Conservation (phyloP, 2,329 filamentous ascomycete genomes). For the Eurotiales sp. region DNA sequence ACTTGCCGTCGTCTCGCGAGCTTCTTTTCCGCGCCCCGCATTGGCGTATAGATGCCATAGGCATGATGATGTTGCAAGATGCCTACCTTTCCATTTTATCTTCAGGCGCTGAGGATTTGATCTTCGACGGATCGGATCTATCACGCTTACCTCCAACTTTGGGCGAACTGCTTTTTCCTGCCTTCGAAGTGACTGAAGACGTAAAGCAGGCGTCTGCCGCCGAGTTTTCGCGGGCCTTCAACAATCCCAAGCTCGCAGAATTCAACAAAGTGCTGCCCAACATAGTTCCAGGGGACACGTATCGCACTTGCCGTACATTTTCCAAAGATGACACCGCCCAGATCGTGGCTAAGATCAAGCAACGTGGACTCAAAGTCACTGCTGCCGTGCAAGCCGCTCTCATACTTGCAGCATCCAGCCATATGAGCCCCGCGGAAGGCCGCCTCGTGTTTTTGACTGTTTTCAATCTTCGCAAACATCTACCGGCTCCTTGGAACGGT, state of each 20-base stretch:
- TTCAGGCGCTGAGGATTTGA: not conserved
- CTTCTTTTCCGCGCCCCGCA: slow-evolving; percentile 22
- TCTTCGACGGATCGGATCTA: slow-evolving; percentile 1
- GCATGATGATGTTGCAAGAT: slow-evolving; percentile 25
- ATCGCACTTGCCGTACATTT: not conserved
- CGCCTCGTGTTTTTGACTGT: not conserved
- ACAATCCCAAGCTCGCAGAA: not conserved
- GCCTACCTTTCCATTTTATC: slow-evolving; percentile 19
- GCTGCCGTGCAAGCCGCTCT: slow-evolving; percentile 6
- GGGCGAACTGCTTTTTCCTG: not conserved
- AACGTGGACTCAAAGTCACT: slow-evolving; percentile 2
- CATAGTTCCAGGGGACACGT: not conserved
- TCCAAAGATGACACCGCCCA: not conserved
- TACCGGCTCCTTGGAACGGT: slow-evolving; percentile 3
- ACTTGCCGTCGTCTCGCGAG: slow-evolving; percentile 11
- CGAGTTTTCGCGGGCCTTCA: not conserved
- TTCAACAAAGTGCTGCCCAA: not conserved
- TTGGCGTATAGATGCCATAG: slow-evolving; percentile 31
- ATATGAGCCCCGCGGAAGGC: not conserved
- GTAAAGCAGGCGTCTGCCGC: not conserved
- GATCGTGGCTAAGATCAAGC: slow-evolving; percentile 4
- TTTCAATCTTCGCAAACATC: not conserved
- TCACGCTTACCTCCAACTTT: not conserved
- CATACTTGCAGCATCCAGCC: not conserved
- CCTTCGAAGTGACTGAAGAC: not conserved